Evolutionary conservation across 1,139 yeast species (phyloP).

Genomic region (Debaryomyces sp.): DNA sequence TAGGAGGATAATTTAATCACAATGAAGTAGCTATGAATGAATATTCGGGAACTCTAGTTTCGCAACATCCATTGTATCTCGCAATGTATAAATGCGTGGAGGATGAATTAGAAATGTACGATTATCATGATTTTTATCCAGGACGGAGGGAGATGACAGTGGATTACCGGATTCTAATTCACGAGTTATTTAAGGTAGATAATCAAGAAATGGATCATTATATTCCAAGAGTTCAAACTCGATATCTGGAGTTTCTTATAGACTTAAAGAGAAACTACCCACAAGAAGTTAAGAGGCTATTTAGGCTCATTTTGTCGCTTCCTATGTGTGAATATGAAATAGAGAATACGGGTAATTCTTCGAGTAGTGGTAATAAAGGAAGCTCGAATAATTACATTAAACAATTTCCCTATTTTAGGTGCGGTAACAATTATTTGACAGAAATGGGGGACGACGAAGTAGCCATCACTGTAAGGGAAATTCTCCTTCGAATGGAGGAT

Average conservation of each 20-base stretch:
- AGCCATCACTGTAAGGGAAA: not conserved
- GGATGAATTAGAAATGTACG: slow-evolving; percentile 5
- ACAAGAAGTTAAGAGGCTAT: not conserved
- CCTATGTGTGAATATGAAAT: slow-evolving; percentile 2
- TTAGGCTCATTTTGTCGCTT: not conserved
- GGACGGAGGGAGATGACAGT: not conserved
- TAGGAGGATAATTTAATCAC: no score
- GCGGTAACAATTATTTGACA: not conserved
- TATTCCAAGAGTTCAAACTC: not conserved
- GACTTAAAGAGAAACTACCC: not conserved
- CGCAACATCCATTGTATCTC: not conserved
- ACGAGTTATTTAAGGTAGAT: not conserved
- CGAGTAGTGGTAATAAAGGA: not conserved
- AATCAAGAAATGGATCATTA: not conserved
- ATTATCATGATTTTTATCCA: slow-evolving; percentile 7
- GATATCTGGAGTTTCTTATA: not conserved
- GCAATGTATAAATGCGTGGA: not conserved
- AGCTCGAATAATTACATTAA: not conserved
- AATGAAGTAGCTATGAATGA: not conserved
- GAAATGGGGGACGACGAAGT: not conserved
- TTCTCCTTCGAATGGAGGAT: not conserved
- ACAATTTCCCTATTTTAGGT: not conserved
- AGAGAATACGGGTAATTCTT: not conserved
- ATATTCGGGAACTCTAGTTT: not conserved
- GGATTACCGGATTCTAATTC: not conserved